phyloP scores from a whole-genome alignment of 805 yeast genomes.

The Candida alai region DNA sequence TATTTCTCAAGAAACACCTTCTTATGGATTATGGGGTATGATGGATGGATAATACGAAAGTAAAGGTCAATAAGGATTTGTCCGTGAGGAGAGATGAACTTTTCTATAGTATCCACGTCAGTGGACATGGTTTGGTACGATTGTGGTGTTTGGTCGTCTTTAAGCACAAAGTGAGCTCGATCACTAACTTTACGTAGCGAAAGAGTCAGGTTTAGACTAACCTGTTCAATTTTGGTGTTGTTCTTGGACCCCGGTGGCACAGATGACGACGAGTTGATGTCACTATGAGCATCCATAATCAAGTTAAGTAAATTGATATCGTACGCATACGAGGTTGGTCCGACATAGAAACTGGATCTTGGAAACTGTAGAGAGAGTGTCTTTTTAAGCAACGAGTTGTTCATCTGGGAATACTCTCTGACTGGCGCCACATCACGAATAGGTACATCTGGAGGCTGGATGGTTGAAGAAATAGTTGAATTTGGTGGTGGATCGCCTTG shows the following conservation, averaged over 20 bases:
- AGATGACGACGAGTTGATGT: background rate
- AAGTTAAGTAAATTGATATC: constrained; percentile 67
- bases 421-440: constrained; percentile 56
- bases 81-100: constrained; percentile 89
- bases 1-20: constrained; percentile 89
- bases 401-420: constrained; percentile 63
- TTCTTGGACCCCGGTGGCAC: constrained; percentile 5
- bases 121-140: constrained; percentile 65
- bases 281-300: constrained; percentile 39
- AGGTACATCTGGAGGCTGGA: constrained; percentile 38
- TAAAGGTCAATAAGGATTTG: constrained; percentile 73
- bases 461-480: too few relatives aligned
- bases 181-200: constrained; percentile 77
- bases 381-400: constrained; percentile 60
- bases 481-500: constrained; percentile 12
- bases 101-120: constrained; percentile 80
- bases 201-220: constrained; percentile 62
- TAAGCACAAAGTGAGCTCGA: constrained; percentile 67
- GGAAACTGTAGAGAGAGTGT: constrained; percentile 82
- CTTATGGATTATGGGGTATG: constrained; percentile 87
- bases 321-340: constrained; percentile 76
- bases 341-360: constrained; percentile 82
- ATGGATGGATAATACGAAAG: constrained; percentile 83
- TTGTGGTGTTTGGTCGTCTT: constrained; percentile 76
- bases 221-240: constrained; percentile 62